These are phyloP conservation scores for Lasiosphaeris hirsuta DNA, from an alignment of 495 filamentous ascomycete genomes.

Conservation along the genomic window DNA sequence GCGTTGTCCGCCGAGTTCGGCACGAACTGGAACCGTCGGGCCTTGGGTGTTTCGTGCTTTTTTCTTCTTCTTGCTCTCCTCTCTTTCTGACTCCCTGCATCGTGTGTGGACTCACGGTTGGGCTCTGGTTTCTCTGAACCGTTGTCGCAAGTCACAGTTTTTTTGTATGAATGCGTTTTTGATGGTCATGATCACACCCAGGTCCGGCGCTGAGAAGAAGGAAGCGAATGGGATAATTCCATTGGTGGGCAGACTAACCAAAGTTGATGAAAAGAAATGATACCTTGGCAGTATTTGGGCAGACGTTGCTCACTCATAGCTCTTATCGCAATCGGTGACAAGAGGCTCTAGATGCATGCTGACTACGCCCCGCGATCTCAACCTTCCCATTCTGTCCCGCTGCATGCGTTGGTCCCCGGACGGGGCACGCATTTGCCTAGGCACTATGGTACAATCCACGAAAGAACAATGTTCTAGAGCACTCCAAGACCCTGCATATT, in stretches of 20 bases:
- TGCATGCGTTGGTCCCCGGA: too few species aligned
- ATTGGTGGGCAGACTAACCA: not conserved
- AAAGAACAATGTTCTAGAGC: too few species aligned
- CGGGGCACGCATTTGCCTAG: too few species aligned
- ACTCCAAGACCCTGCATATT: not conserved
- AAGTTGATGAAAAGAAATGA: not conserved
- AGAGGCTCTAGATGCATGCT: not conserved
- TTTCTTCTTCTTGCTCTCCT: not conserved
- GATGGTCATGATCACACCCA: slow-evolving; percentile 15
- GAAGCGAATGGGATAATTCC: not conserved
- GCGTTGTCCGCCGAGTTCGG: too few species aligned
- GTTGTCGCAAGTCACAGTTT: not conserved
- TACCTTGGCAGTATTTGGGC: too few species aligned
- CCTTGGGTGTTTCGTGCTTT: not conserved
- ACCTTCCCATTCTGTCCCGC: too few species aligned
- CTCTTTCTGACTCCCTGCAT: not conserved
- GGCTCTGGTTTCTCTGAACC: not conserved
- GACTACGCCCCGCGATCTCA: not conserved
- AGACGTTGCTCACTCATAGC: too few species aligned
- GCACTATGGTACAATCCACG: too few species aligned
- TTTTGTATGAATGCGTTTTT: not conserved
- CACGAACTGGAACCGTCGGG: too few species aligned
- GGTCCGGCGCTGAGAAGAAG: slow-evolving; percentile 16
- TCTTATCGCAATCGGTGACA: too few species aligned
- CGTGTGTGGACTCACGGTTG: not conserved